Evolutionary conservation across 371 early-diverging fungal genomes (phyloP), one percentile per base, ranked within the genome.

Genomic region (Thermomucor indicae-seudaticae): DNA sequence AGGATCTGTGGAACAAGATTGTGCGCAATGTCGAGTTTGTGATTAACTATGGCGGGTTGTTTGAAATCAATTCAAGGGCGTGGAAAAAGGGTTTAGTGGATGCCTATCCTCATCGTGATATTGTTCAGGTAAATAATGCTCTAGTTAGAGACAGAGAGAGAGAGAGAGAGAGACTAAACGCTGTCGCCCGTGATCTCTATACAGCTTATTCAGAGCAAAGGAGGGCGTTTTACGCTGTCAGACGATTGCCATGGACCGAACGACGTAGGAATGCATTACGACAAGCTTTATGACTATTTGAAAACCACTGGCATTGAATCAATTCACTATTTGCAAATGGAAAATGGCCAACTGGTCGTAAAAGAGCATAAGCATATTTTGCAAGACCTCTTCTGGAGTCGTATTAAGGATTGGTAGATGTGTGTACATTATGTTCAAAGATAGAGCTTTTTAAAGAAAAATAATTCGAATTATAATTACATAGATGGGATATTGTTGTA

Each of bases 191-290:
- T 11, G 37, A 14, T 28, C 24, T 23, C 8, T n/a, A n/a, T n/a
- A 8, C 55, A 85, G 78, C 67, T 79, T 24, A 93, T 95, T 54
- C 47, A 79, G 6, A 45, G 58, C 2, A 72, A 77, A 30, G 82
- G 82, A 11, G 90, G 92, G 6, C 78, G 72, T 25, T 80, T 95
- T 42, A 93, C 94, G 1, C 59, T 97, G 12, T 88, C 91, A 4
- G 97, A 97, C 60, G 96, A 97, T 64, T 84, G 86, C 41, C 97
- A 97, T 60, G 93, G 93, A 4, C 92, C 93, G 3, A 51, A 79
- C 14, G 92, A 91, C 48, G 90, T 97, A 24, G 94, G 90, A 16
- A 66, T 92, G 76, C 63, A 85, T 64, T 97, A 96, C 60, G 70
- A 78, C 43, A 67, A 64, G 44, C 57, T 89, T 16, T 59, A 55